A percentile compares a stretch with the other conserved stretches of the same genome.
Evolutionary conservation across 192 early-diverging fungal species (phyloP).

Genomic region (Chytriomyces sp.): DNA sequence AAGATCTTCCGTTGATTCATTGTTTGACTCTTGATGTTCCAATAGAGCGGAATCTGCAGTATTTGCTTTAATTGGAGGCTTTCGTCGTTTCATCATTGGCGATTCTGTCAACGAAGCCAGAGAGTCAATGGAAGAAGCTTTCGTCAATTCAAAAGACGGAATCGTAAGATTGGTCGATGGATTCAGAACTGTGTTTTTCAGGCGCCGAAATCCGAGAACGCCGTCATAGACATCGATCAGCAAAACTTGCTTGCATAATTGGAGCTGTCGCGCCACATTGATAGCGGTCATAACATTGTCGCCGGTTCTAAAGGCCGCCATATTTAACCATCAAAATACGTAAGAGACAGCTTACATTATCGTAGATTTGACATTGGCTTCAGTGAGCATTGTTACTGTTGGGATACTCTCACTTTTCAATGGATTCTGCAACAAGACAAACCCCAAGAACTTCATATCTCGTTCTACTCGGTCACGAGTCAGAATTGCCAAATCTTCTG

Average conservation of each 20-base stretch:
- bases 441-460: slow-evolving; percentile 60
- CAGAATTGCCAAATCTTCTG: slow-evolving; percentile 37
- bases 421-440: slow-evolving; percentile 77
- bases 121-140: slow-evolving; percentile 11
- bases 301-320: slow-evolving; percentile 55
- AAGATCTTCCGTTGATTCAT: too few relatives aligned
- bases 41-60: neutral
- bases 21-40: neutral
- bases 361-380: slow-evolving; percentile 67
- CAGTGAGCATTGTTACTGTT: slow-evolving; percentile 65
- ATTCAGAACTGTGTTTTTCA: slow-evolving; percentile 12
- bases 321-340: slow-evolving; percentile 12
- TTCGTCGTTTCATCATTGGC: neutral
- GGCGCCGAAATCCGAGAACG: slow-evolving; percentile 29
- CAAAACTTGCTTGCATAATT: slow-evolving; percentile 51
- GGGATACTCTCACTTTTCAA: slow-evolving; percentile 67
- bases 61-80: neutral
- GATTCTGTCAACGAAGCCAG: neutral
- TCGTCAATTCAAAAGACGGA: neutral
- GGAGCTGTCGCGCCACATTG: slow-evolving; percentile 70
- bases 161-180: neutral
- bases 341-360: slow-evolving; percentile 58
- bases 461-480: slow-evolving; percentile 69
- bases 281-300: slow-evolving; percentile 79
- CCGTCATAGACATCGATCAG: slow-evolving; percentile 62